Evolutionary conservation across 1,139 yeast species (phyloP), one percentile per base, ranked within the genome.

Genomic region (Sugiyamaella paludigena): DNA sequence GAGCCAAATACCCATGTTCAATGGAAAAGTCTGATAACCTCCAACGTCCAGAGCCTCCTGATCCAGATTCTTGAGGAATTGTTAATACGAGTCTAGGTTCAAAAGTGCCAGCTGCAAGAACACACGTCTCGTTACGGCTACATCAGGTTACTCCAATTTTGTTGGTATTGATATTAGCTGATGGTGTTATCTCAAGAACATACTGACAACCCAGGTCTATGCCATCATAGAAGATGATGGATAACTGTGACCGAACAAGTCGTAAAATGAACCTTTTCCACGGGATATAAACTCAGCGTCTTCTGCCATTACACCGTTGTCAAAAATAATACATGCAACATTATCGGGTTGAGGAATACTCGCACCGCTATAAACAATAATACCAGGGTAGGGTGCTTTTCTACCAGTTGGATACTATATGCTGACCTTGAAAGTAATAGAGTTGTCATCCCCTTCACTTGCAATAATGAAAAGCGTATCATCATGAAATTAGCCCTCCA

Each of bases 11-110:
- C 3, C 29, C 29, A 26, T 42, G 45, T n/a, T 31, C 13, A 31
- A 42, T 29, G 24, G 34, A 28, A 12, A 34, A 42, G 13, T 42
- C 29, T 12, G 45, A 42, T 11, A 42, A 16, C 24, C 45, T 42
- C 45, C 45, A 42, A 35, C 45, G 35, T n/a, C 40, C 45, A 9
- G 45, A 29, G 13, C 45, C 45, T n/a, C 45, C 45, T 7, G 45
- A 42, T 4, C 45, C 45, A n/a, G 45, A 42, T 30, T 42, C 45
- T 16, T 42, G 45, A n/a, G 45, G 45, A 35, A 42, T 42, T 4
- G 45, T 42, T 12, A 42, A 19, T 11, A 42, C 45, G 13, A 42
- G 13, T 4, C 45, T 29, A 11, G 12, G 26, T 12, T 42, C 45
- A 26, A 13, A 42, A n/a, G 45, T 40, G n/a, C 45, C 45, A 26